Conservation (phyloP, 345 rosid species). For the Eucalyptus tenuipes region DNA sequence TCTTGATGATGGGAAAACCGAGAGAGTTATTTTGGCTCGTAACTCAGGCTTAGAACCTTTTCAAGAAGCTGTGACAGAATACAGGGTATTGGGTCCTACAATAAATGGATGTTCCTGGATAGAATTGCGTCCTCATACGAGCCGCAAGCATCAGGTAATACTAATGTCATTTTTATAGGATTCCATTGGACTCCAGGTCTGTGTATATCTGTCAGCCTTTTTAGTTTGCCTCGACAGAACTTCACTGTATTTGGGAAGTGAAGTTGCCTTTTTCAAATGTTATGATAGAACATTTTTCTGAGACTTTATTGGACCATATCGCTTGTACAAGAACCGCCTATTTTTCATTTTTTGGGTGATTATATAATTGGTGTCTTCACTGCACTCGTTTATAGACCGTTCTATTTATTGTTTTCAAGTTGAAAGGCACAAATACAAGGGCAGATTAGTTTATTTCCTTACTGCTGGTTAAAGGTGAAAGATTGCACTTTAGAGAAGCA, state of each 20-base stretch:
- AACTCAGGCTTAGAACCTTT: slow-evolving; percentile 60
- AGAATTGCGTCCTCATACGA: slow-evolving; percentile 66
- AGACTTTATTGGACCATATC: not conserved
- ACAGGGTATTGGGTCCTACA: slow-evolving; percentile 75
- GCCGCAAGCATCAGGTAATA: slow-evolving; percentile 86
- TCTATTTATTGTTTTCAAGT: not conserved
- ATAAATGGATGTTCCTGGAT: slow-evolving; percentile 93
- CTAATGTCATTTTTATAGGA: not conserved
- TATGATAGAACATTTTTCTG: not conserved
- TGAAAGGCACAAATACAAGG: not conserved
- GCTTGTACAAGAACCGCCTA: not conserved
- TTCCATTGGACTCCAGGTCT: not conserved
- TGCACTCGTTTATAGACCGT: not conserved
- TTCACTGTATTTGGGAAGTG: not conserved
- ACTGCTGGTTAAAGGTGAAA: not conserved
- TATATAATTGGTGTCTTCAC: not conserved
- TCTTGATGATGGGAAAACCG: slow-evolving; percentile 87
- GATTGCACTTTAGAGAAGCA: not conserved
- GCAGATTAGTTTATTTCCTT: not conserved
- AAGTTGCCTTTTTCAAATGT: not conserved
- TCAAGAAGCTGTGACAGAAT: slow-evolving; percentile 75
- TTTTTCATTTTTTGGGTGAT: not conserved
- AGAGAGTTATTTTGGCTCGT: slow-evolving; percentile 65
- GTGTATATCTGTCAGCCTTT: not conserved
- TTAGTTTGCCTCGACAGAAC: not conserved